These are phyloP conservation scores for Pythium sp. DNA, from an alignment of 352 stramenopile genomes.

Conservation along the genomic window DNA sequence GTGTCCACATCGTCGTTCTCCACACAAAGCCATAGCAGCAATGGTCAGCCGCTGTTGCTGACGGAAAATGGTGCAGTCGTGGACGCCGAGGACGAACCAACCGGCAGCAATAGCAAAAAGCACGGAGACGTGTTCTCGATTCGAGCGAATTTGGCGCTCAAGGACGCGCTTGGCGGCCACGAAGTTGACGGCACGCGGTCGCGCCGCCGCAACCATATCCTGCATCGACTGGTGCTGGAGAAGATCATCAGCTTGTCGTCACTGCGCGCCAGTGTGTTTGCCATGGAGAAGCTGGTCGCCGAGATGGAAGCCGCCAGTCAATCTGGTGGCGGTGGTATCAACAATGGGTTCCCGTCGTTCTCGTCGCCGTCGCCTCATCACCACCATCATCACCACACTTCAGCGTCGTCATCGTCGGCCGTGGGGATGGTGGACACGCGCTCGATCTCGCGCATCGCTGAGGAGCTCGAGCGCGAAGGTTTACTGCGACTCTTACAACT, in stretches of 20 bases:
- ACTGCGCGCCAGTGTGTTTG: conserved; percentile 70
- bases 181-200: conserved; percentile 62
- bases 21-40: conserved; percentile 1
- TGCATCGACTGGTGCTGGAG: conserved; percentile 54
- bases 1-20: conserved; percentile 3
- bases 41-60: conserved; percentile 7
- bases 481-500: conserved; percentile 57
- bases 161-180: conserved; percentile 47
- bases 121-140: conserved; percentile 31
- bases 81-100: background rate
- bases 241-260: conserved; percentile 82
- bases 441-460: conserved; percentile 67
- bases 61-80: conserved; percentile 11
- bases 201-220: conserved; percentile 57
- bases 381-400: background rate
- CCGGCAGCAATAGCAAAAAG: background rate
- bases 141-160: conserved; percentile 54
- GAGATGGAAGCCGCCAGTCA: conserved; percentile 3
- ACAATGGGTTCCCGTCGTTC: background rate
- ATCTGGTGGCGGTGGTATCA: background rate
- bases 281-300: conserved; percentile 48
- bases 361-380: background rate
- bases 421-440: conserved; percentile 69
- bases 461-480: conserved; percentile 53
- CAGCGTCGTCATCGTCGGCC: conserved; percentile 12